Percentiles rank a stretch among this genome's conserved stretches.
Conservation (phyloP, 169 alveolate genomes). For the Nephromyces sp. region DNA sequence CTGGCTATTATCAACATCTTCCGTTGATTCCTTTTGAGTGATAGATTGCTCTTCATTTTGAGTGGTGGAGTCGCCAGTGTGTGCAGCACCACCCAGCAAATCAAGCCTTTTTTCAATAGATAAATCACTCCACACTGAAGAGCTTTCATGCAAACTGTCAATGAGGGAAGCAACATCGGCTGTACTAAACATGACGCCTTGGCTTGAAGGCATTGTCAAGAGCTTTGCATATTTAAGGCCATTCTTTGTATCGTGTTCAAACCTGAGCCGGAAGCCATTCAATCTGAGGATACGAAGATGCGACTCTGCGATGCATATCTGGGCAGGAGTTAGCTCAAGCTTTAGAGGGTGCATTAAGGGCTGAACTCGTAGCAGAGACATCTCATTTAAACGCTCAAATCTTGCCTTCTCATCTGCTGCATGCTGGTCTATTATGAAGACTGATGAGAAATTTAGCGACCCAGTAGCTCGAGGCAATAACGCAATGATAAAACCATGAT, state of each 20-base stretch:
- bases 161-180: not conserved
- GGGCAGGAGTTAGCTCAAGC: slow-evolving; percentile 75
- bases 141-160: not conserved
- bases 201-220: not conserved
- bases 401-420: slow-evolving; percentile 94
- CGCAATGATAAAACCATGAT: slow-evolving; percentile 89
- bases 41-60: too few species aligned
- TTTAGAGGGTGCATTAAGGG: slow-evolving; percentile 77
- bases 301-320: slow-evolving; percentile 8
- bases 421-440: slow-evolving; percentile 94
- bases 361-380: slow-evolving; percentile 68
- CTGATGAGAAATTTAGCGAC: slow-evolving; percentile 46
- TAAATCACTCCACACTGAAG: too few species aligned
- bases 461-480: slow-evolving; percentile 24
- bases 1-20: too few species aligned
- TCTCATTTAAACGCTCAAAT: slow-evolving; percentile 76
- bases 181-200: not conserved
- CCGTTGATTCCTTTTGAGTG: too few species aligned
- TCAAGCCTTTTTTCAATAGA: too few species aligned
- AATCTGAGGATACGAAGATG: not conserved
- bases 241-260: not conserved
- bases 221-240: too few species aligned
- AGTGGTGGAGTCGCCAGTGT: too few species aligned
- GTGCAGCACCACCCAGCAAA: too few species aligned
- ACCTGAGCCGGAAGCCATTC: slow-evolving; percentile 7